Evolutionary conservation across 257 asterid species (phyloP).

Genomic region (Scutellaria baicalensis): DNA sequence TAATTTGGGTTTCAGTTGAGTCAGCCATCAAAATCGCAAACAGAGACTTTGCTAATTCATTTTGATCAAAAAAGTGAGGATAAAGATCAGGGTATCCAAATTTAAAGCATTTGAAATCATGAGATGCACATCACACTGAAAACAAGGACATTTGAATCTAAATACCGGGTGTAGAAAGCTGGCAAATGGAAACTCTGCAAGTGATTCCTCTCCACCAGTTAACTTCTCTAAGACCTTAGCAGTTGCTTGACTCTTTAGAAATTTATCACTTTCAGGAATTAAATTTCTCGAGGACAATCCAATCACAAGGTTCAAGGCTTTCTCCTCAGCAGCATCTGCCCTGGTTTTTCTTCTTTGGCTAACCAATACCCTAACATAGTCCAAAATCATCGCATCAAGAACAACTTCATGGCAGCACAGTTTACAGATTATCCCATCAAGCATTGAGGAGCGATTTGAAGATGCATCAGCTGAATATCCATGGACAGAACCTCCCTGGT

Average conservation of each 20-base stretch:
- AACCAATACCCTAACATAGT: conserved; percentile 74
- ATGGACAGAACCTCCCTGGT: conserved; percentile 66
- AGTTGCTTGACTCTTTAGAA: conserved; percentile 28
- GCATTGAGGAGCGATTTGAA: conserved; percentile 47
- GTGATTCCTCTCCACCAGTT: conserved; percentile 75
- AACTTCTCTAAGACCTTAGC: conserved; percentile 38
- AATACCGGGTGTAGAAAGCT: conserved; percentile 87
- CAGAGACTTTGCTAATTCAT: not conserved
- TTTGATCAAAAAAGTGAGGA: not conserved
- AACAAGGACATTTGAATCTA: conserved; percentile 10
- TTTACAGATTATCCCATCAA: conserved; percentile 72
- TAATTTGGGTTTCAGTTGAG: not conserved
- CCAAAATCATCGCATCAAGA: conserved; percentile 72
- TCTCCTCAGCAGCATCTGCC: conserved; percentile 55
- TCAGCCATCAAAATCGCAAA: not conserved
- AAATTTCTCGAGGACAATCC: conserved; percentile 41
- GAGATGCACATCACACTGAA: conserved; percentile 5
- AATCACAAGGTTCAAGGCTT: conserved; percentile 52
- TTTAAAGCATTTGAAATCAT: conserved; percentile 10
- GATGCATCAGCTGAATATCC: conserved; percentile 57
- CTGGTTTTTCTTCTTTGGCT: conserved; percentile 59
- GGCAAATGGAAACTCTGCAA: conserved; percentile 93
- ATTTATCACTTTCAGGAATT: conserved; percentile 30
- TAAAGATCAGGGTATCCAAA: not conserved
- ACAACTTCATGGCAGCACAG: conserved; percentile 72